Percentiles rank a stretch among this genome's conserved stretches.
These are phyloP conservation scores for Aspergillus jensenii DNA, from an alignment of 2,329 filamentous ascomycete species.

Conservation along the genomic window DNA sequence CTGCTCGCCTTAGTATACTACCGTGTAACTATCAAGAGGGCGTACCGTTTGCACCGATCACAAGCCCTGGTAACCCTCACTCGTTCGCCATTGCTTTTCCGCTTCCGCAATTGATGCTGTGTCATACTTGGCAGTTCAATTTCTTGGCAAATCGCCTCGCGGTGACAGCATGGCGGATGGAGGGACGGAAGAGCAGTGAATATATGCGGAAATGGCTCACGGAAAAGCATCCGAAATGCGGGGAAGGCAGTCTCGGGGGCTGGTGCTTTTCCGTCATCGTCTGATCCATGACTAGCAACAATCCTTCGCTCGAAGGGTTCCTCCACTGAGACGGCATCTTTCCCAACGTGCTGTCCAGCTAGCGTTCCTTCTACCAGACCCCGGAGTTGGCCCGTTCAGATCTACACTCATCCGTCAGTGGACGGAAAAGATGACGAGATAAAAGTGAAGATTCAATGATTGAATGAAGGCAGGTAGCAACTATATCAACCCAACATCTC, in stretches of 20 bases:
- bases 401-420: too few species aligned
- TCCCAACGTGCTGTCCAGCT: too few species aligned
- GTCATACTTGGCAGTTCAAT: too few species aligned
- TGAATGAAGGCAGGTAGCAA: too few species aligned
- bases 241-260: not conserved
- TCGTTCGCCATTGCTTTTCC: conserved; percentile 1
- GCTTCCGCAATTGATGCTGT: not conserved
- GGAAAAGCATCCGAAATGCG: not conserved
- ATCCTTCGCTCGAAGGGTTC: too few species aligned
- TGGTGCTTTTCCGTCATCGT: not conserved
- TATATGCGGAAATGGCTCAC: not conserved
- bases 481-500: too few species aligned
- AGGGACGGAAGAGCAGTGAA: not conserved
- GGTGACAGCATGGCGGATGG: too few species aligned
- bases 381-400: too few species aligned
- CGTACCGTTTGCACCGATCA: conserved; percentile 28
- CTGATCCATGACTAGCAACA: not conserved
- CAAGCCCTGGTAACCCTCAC: conserved; percentile 45
- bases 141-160: too few species aligned
- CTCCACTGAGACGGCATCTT: too few species aligned
- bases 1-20: not conserved
- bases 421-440: not conserved
- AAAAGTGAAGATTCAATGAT: not conserved
- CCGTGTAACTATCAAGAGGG: not conserved
- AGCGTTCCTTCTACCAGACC: too few species aligned